Conservation (phyloP, 2,329 filamentous ascomycete species). For the Sordariomycetes sp. region DNA sequence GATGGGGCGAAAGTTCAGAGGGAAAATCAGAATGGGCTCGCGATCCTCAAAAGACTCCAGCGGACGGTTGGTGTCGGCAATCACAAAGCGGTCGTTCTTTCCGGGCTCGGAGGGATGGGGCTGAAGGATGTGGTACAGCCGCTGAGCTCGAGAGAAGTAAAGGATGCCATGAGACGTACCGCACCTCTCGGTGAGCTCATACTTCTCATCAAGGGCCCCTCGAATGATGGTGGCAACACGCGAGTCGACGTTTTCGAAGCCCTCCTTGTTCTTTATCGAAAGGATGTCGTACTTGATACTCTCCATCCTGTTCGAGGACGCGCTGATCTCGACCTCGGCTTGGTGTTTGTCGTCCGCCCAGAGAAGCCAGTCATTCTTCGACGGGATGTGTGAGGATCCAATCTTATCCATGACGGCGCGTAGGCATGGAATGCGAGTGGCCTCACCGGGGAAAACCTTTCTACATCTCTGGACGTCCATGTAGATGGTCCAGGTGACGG, state of each 20-base stretch:
- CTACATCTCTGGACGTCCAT: not conserved
- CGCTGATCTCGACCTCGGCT: not conserved
- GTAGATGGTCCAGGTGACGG: constrained; percentile 1
- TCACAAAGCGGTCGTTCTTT: constrained; percentile 5
- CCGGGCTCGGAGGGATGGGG: constrained; percentile 4
- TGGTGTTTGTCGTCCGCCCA: not conserved
- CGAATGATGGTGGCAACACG: not conserved
- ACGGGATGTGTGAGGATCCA: not conserved
- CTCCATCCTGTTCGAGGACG: not conserved
- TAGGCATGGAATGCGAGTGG: not conserved
- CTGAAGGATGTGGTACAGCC: constrained; percentile 8
- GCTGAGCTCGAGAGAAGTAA: not conserved
- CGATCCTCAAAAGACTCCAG: constrained; percentile 7
- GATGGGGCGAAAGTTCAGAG: not conserved
- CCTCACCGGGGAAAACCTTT: not conserved
- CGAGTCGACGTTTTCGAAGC: not conserved
- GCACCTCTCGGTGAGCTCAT: constrained; percentile 4
- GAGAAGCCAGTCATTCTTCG: constrained; percentile 1
- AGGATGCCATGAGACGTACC: constrained; percentile 5
- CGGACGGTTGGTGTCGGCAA: constrained; percentile 6
- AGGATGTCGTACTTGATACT: not conserved
- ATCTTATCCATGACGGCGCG: not conserved
- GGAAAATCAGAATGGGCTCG: not conserved
- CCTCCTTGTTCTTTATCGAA: not conserved
- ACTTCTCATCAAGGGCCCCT: not conserved